Evolutionary conservation across 1,284 basidiomycete species (phyloP).

Genomic region (Trichosporon sp.): DNA sequence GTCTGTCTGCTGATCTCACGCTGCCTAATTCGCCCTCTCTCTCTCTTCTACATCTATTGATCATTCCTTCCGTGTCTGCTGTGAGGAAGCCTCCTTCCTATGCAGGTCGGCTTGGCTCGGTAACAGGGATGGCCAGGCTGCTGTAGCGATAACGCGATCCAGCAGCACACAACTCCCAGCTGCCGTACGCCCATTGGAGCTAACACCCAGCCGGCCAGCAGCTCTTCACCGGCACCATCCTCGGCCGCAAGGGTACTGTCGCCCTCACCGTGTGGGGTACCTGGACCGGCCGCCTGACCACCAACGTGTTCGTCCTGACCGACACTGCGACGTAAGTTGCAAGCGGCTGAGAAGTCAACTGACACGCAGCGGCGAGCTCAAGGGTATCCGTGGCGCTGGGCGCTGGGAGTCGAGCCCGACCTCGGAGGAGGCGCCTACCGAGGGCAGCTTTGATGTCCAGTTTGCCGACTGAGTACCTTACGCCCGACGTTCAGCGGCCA

Average conservation of each 20-base stretch:
- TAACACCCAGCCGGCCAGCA: not conserved
- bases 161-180: too few species aligned
- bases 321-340: not conserved
- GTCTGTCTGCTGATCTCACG: not conserved
- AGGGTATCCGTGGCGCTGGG: not conserved
- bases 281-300: not conserved
- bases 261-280: not conserved
- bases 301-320: not conserved
- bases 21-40: not conserved
- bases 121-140: too few species aligned
- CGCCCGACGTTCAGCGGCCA: too few species aligned
- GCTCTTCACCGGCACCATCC: not conserved
- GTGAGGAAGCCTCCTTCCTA: too few species aligned
- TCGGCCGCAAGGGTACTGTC: slow-evolving; percentile 2
- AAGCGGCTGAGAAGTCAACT: not conserved
- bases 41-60: not conserved
- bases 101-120: too few species aligned
- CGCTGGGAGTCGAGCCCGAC: not conserved
- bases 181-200: too few species aligned
- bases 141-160: too few species aligned
- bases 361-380: slow-evolving; percentile 1
- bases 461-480: not conserved
- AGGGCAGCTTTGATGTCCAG: not conserved
- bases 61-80: too few species aligned
- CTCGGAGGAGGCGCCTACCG: not conserved